Evolutionary conservation across 1,284 basidiomycete genomes (phyloP).

Genomic region (Leccinum fuscescens): DNA sequence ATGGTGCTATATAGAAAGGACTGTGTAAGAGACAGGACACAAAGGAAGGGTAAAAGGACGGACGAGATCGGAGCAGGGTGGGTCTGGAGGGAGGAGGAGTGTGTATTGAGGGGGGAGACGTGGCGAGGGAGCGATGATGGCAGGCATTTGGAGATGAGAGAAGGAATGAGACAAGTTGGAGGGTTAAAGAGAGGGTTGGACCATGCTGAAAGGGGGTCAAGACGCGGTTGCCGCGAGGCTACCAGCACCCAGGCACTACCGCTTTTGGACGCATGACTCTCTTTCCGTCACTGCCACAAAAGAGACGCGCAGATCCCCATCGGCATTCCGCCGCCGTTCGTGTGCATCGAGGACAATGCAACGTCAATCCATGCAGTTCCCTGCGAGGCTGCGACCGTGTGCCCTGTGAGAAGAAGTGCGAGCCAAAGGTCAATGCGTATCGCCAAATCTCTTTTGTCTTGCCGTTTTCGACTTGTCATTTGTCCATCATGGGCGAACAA

Average conservation of each 20-base stretch:
- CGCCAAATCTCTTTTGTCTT: slow-evolving; percentile 1
- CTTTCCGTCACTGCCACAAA: slow-evolving; percentile 1
- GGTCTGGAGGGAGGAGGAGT: slow-evolving; percentile 13
- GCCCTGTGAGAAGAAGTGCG: not conserved
- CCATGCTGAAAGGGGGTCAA: slow-evolving; percentile 25
- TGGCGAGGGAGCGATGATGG: slow-evolving; percentile 33
- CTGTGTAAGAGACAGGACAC: slow-evolving; percentile 5
- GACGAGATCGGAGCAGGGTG: slow-evolving; percentile 1
- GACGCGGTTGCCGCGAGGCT: slow-evolving; percentile 29
- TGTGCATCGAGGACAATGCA: not conserved
- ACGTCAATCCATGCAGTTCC: not conserved
- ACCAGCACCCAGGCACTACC: slow-evolving; percentile 15
- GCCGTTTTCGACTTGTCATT: not conserved
- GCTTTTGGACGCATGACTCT: slow-evolving; percentile 28
- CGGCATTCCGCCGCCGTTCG: not conserved
- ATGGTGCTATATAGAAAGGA: slow-evolving; percentile 9
- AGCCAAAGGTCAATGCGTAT: not conserved
- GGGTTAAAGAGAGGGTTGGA: slow-evolving; percentile 16
- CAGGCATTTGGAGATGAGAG: slow-evolving; percentile 25
- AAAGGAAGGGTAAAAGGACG: slow-evolving; percentile 1
- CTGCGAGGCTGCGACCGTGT: not conserved
- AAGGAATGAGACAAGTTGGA: slow-evolving; percentile 25
- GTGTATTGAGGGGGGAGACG: slow-evolving; percentile 22
- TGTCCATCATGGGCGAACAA: slow-evolving; percentile 19
- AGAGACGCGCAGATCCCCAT: not conserved